A percentile compares a stretch with the other conserved stretches of the same genome.
phyloP scores from a whole-genome alignment of 23 red algal genomes.

The Gracilariopsis chorda region DNA sequence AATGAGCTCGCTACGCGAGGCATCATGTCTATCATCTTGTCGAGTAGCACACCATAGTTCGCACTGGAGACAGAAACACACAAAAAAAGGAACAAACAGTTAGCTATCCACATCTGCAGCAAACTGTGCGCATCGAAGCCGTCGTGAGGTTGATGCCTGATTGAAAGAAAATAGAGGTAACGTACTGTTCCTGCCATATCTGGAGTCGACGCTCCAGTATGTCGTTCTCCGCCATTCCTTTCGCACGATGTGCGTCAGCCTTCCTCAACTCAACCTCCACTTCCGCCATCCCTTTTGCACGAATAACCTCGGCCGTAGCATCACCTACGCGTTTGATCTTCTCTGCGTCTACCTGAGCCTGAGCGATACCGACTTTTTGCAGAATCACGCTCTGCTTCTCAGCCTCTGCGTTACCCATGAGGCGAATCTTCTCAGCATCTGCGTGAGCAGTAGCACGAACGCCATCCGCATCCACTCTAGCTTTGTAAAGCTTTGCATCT shows the following conservation, averaged over 20 bases:
- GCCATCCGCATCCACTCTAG: slow-evolving; percentile 49
- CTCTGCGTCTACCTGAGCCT: not conserved
- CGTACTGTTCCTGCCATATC: slow-evolving; percentile 22
- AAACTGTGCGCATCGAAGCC: too few relatives aligned
- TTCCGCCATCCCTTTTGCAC: slow-evolving; percentile 23
- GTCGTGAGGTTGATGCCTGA: too few relatives aligned
- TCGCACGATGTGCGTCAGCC: slow-evolving; percentile 7
- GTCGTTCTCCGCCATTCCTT: slow-evolving; percentile 42
- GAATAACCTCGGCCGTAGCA: slow-evolving; percentile 24
- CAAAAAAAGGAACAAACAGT: not conserved
- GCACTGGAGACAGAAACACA: not conserved
- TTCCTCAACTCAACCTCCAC: slow-evolving; percentile 16
- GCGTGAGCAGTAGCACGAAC: slow-evolving; percentile 29
- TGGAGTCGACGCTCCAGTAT: not conserved
- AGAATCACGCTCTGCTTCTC: slow-evolving; percentile 19
- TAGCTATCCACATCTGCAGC: too few relatives aligned
- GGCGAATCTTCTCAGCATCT: slow-evolving; percentile 1
- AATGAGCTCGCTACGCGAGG: slow-evolving; percentile 35
- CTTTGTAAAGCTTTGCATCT: slow-evolving; percentile 52
- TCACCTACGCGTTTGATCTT: not conserved
- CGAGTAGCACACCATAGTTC: slow-evolving; percentile 42
- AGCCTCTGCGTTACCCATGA: slow-evolving; percentile 53
- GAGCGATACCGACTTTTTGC: not conserved
- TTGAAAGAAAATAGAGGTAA: too few relatives aligned
- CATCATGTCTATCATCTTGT: slow-evolving; percentile 58